phyloP scores from a whole-genome alignment of 306 rosid species.

The Malus fusca region DNA sequence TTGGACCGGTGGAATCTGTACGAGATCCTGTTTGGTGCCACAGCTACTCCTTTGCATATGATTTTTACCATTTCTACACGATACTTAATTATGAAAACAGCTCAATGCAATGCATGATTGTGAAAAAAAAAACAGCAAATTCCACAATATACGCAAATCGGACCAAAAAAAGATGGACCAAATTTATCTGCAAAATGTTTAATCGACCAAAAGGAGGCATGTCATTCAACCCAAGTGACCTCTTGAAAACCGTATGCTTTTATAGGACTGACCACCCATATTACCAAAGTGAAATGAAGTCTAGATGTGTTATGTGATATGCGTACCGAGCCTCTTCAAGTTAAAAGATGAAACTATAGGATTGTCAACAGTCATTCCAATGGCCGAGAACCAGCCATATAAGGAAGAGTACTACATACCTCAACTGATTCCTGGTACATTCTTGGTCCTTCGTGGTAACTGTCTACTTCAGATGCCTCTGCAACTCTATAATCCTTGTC shows the following conservation, averaged over 20 bases:
- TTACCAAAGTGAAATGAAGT: neutral
- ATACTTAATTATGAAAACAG: too few species aligned
- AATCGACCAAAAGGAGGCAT: neutral
- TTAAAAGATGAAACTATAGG: neutral
- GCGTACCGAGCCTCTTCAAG: neutral
- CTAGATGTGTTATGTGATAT: neutral
- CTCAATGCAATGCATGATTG: neutral
- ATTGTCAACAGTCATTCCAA: neutral
- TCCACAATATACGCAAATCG: neutral
- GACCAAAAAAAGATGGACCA: neutral
- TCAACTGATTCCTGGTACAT: slow-evolving; percentile 25
- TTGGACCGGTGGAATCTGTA: too few species aligned
- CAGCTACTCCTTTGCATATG: too few species aligned
- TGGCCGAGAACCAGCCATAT: slow-evolving; percentile 7
- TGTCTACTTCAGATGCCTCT: slow-evolving; percentile 27
- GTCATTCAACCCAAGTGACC: neutral
- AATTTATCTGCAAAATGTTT: neutral
- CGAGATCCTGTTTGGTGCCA: too few species aligned
- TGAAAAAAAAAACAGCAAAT: neutral
- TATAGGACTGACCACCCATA: neutral
- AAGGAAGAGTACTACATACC: slow-evolving; percentile 33
- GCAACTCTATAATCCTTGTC: slow-evolving; percentile 33
- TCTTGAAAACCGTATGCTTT: neutral
- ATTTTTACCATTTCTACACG: too few species aligned
- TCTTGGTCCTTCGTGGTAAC: slow-evolving; percentile 25